These are phyloP conservation scores for Solanum dulcamara DNA, from an alignment of 257 asterid species.

Conservation along the genomic window DNA sequence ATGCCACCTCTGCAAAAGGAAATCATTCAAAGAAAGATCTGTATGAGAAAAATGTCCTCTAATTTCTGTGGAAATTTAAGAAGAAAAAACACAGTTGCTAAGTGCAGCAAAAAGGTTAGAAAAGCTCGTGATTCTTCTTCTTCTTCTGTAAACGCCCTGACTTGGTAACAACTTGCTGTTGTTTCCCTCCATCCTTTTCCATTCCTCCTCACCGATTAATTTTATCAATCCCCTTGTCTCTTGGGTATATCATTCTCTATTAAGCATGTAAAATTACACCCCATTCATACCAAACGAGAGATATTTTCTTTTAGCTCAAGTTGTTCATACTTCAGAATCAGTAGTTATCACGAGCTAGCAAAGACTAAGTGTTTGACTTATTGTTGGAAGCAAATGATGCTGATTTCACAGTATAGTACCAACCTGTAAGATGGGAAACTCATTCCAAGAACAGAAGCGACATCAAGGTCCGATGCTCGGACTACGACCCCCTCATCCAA, in stretches of 20 bases:
- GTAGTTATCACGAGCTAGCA: not conserved
- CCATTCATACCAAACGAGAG: not conserved
- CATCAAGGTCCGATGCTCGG: conserved; percentile 91
- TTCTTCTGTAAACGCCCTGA: not conserved
- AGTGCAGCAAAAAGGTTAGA: not conserved
- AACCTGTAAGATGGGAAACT: conserved; percentile 93
- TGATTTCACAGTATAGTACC: conserved; percentile 13
- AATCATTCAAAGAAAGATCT: not conserved
- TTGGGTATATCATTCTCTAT: not conserved
- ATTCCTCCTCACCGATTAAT: not conserved
- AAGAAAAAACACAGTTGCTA: not conserved
- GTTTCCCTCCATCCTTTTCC: not conserved
- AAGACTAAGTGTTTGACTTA: not conserved
- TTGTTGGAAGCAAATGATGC: not conserved
- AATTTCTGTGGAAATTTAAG: not conserved
- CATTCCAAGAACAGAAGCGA: conserved; percentile 93
- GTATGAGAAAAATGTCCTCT: not conserved
- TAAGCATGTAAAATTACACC: not conserved
- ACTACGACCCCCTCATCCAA: conserved; percentile 78
- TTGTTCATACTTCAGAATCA: not conserved
- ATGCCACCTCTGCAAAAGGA: conserved; percentile 78
- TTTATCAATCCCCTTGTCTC: not conserved
- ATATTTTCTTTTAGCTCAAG: not conserved
- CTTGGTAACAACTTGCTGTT: not conserved
- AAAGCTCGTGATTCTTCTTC: not conserved